Conservation (phyloP, 2,329 filamentous ascomycete species). For the Cercospora sp. region DNA sequence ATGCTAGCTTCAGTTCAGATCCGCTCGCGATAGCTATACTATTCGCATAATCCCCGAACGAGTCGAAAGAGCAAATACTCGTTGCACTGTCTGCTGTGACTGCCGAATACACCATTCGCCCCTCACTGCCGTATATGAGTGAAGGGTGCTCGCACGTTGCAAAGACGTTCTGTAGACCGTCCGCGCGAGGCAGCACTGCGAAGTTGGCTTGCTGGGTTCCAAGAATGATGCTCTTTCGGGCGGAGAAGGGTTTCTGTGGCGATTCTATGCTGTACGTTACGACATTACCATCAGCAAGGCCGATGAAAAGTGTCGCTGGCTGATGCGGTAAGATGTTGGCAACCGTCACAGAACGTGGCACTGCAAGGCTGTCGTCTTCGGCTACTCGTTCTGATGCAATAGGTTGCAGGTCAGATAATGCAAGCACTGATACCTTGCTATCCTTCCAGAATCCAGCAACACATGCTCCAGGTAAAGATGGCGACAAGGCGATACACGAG, state of each 20-base stretch:
- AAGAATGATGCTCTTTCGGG: conserved; percentile 77
- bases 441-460: conserved; percentile 86
- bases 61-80: conserved; percentile 78
- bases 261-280: conserved; percentile 75
- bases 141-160: conserved; percentile 93
- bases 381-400: conserved; percentile 60
- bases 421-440: conserved; percentile 74
- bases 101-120: conserved; percentile 86
- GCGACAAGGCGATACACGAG: conserved; percentile 77
- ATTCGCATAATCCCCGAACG: conserved; percentile 70
- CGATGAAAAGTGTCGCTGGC: conserved; percentile 76
- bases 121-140: conserved; percentile 86
- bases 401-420: conserved; percentile 64
- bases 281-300: conserved; percentile 89
- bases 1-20: conserved; percentile 70
- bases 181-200: conserved; percentile 69
- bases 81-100: conserved; percentile 86
- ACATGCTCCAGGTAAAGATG: conserved; percentile 63
- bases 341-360: conserved; percentile 79
- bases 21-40: conserved; percentile 77
- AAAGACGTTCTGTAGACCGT: conserved; percentile 76
- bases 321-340: conserved; percentile 70
- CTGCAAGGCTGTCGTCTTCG: conserved; percentile 66
- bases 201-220: conserved; percentile 83
- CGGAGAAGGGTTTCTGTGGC: conserved; percentile 62